Evolutionary conservation across 306 rosid genomes (phyloP).

Genomic region (Cucumis hystrix): DNA sequence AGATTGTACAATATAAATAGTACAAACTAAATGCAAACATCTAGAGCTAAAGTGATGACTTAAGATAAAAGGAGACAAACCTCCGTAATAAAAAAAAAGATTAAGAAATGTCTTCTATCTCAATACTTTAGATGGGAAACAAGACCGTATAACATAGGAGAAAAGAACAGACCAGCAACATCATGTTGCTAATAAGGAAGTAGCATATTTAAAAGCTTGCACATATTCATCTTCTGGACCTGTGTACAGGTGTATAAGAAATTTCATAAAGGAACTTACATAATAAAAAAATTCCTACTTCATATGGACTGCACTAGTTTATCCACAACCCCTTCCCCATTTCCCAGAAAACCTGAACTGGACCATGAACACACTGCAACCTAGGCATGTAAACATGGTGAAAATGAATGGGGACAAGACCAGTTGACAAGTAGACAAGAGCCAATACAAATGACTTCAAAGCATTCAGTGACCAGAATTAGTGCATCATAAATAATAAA

Average conservation of each 20-base stretch:
- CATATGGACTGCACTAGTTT: neutral
- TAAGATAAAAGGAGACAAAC: neutral
- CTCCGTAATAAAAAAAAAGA: neutral
- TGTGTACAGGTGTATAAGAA: neutral
- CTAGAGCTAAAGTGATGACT: neutral
- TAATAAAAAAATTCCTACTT: neutral
- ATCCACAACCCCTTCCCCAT: neutral
- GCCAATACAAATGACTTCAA: neutral
- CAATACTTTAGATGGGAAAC: neutral
- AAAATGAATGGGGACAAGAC: neutral
- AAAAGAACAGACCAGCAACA: neutral
- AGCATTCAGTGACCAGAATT: neutral
- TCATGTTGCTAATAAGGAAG: neutral
- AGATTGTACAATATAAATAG: neutral
- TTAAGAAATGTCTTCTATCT: neutral
- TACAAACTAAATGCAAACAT: neutral
- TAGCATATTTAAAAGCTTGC: neutral
- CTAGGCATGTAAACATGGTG: no score
- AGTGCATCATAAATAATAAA: neutral
- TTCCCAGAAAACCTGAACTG: neutral
- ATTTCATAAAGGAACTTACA: neutral
- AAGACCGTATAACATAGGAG: neutral
- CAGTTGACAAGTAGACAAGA: neutral
- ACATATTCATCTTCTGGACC: neutral
- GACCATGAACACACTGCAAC: no score